Evolutionary conservation across 1,284 basidiomycete species (phyloP).

Genomic region (Singerocomus inundabilis): DNA sequence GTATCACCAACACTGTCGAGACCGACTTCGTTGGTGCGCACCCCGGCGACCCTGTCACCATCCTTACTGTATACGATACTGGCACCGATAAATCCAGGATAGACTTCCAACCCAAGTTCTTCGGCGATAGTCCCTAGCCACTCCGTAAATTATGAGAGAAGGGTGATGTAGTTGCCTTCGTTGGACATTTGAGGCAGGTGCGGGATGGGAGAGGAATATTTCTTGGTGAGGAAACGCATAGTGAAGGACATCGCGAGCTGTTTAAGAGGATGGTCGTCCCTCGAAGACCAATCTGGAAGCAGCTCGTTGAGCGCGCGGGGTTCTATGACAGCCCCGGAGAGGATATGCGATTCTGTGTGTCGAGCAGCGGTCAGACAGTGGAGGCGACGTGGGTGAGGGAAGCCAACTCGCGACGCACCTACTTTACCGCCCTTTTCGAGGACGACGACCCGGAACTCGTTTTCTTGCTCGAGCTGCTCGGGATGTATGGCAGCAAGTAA

Average conservation of each 20-base stretch:
- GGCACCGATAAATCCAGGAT: slow-evolving; percentile 95
- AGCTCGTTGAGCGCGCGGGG: slow-evolving; percentile 91
- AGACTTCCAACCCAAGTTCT: slow-evolving; percentile 85
- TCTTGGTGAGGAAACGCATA: slow-evolving; percentile 88
- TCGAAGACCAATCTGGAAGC: slow-evolving; percentile 80
- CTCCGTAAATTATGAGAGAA: slow-evolving; percentile 83
- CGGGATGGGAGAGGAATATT: slow-evolving; percentile 78
- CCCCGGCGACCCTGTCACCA: slow-evolving; percentile 75
- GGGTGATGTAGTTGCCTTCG: slow-evolving; percentile 92
- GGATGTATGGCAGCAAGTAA: slow-evolving; percentile 84
- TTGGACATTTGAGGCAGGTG: slow-evolving; percentile 98
- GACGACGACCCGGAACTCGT: slow-evolving; percentile 88
- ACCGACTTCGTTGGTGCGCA: slow-evolving; percentile 94
- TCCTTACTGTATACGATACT: slow-evolving; percentile 74
- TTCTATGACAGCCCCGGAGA: slow-evolving; percentile 96
- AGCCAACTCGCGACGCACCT: slow-evolving; percentile 50
- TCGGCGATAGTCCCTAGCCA: slow-evolving; percentile 93
- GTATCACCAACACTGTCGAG: no score
- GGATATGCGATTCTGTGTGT: slow-evolving; percentile 82
- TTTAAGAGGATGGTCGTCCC: slow-evolving; percentile 61
- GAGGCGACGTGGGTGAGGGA: background rate
- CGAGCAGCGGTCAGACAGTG: background rate
- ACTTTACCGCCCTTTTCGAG: slow-evolving; percentile 95
- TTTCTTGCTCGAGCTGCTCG: slow-evolving; percentile 69
- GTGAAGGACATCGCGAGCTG: slow-evolving; percentile 70